Evolutionary conservation across 202 grass and related monocot genomes (phyloP), one percentile per base, ranked within the genome.

Genomic region (Hordeum pubiflorum): DNA sequence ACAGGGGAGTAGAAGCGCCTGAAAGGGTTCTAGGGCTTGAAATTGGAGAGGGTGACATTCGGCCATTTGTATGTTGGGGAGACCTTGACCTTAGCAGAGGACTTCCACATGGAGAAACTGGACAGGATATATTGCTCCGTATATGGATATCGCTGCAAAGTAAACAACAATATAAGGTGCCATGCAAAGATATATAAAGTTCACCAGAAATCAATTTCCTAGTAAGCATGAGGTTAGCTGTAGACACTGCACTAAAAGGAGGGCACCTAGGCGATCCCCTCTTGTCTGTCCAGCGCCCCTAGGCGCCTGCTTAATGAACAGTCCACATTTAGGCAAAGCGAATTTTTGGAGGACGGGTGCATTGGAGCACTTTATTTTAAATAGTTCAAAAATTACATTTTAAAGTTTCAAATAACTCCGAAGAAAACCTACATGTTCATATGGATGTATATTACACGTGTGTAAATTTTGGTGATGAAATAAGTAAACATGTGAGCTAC

Each of bases 41-140:
- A 76, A 99, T 91, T 74, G 96, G 96, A 81, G 96, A 99, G 6
- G 96, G 96, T 63, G 91, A 91, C 89, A 96, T 93, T 81, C 82
- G 77, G 11, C 92, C 92, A 83, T 92, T 99, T 63, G 84, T 76
- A 67, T 86, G 76, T 41, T 83, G 92, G 27, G 92, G 90, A 67
- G 96, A 96, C 64, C 96, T 99, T 37, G 92, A 90, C 66, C 89
- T 89, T 68, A 96, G 81, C 13, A 93, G 70, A 74, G 96, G 96
- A 70, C 96, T 99, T 90, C 96, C 86, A 82, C 87, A 93, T 69
- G 96, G 96, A 84, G 96, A 99, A 85, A 99, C 92, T 56, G 96
- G 96, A 58, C 96, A 99, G 14, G 96, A 99, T 87, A 96, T 91
- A 75, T 99, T 96, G 78, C 91, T 93, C 59, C 87, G 65, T 69